Evolutionary conservation across 2,329 filamentous ascomycete genomes (phyloP).

Genomic region (Camillea tinctor): DNA sequence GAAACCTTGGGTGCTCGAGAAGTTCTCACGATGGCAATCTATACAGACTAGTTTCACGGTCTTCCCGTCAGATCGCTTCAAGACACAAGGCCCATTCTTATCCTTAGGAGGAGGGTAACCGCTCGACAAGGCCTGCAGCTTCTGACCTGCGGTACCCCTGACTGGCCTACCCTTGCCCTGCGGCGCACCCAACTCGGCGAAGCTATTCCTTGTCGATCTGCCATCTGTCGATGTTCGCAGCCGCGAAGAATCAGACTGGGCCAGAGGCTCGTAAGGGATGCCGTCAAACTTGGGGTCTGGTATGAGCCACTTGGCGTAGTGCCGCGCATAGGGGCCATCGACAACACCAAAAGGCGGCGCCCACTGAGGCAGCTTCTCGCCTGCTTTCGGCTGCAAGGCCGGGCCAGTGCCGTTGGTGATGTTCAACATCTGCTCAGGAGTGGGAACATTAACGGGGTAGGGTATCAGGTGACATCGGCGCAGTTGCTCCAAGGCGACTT

Average conservation of each 20-base stretch:
- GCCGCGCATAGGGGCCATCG: slow-evolving; percentile 88
- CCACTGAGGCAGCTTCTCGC: slow-evolving; percentile 68
- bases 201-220: slow-evolving; percentile 76
- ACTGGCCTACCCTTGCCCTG: slow-evolving; percentile 49
- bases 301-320: slow-evolving; percentile 94
- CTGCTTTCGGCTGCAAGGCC: slow-evolving; percentile 60
- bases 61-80: slow-evolving; percentile 82
- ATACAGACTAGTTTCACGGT: slow-evolving; percentile 88
- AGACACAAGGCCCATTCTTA: slow-evolving; percentile 76
- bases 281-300: slow-evolving; percentile 86
- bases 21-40: slow-evolving; percentile 86
- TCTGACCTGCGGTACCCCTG: slow-evolving; percentile 55
- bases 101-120: slow-evolving; percentile 75
- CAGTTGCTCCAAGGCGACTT: slow-evolving; percentile 88
- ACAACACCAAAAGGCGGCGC: slow-evolving; percentile 87
- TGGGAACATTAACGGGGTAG: slow-evolving; percentile 71
- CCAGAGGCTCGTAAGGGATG: slow-evolving; percentile 47
- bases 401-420: slow-evolving; percentile 74
- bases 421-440: slow-evolving; percentile 65
- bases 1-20: slow-evolving; percentile 96
- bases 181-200: slow-evolving; percentile 51
- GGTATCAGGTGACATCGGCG: slow-evolving; percentile 90
- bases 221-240: slow-evolving; percentile 59
- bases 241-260: slow-evolving; percentile 40
- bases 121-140: slow-evolving; percentile 66